These are phyloP conservation scores for Pelagomonas calceolata DNA, from an alignment of 108 stramenopile genomes.

Conservation along the genomic window DNA sequence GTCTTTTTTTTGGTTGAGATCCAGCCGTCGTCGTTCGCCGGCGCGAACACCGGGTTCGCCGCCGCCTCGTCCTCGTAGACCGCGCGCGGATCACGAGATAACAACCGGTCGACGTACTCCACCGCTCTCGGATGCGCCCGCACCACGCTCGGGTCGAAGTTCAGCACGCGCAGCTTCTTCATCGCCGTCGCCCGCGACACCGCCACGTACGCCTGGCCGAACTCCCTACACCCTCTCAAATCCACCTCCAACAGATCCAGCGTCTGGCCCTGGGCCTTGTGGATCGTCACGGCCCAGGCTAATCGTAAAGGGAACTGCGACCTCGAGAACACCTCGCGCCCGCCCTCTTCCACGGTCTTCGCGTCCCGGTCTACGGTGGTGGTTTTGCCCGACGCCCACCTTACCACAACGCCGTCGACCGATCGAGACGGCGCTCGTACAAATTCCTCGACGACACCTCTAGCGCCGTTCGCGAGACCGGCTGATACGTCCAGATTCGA, in stretches of 20 bases:
- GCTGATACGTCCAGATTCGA: constrained; percentile 48
- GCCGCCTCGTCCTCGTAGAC: too few relatives aligned
- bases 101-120: too few relatives aligned
- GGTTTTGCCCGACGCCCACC: not conserved
- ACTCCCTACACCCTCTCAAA: constrained; percentile 66
- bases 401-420: not conserved
- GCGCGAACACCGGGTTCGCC: too few relatives aligned
- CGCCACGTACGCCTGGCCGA: constrained; percentile 82
- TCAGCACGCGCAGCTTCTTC: constrained; percentile 18
- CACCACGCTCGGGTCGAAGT: not conserved
- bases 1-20: too few relatives aligned
- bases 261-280: constrained; percentile 55
- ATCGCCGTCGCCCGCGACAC: constrained; percentile 59
- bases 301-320: constrained; percentile 52
- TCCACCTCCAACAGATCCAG: constrained; percentile 49
- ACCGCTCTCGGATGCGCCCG: not conserved
- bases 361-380: not conserved
- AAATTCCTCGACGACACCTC: constrained; percentile 70
- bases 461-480: constrained; percentile 68
- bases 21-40: too few relatives aligned
- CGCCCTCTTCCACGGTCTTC: constrained; percentile 15
- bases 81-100: too few relatives aligned
- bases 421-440: not conserved
- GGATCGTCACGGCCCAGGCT: constrained; percentile 65
- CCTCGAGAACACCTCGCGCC: constrained; percentile 27